A percentile compares a stretch with the other conserved stretches of the same genome.
These are phyloP conservation scores for Margaritispora aquatica DNA, from an alignment of 495 filamentous ascomycete species.

Conservation along the genomic window DNA sequence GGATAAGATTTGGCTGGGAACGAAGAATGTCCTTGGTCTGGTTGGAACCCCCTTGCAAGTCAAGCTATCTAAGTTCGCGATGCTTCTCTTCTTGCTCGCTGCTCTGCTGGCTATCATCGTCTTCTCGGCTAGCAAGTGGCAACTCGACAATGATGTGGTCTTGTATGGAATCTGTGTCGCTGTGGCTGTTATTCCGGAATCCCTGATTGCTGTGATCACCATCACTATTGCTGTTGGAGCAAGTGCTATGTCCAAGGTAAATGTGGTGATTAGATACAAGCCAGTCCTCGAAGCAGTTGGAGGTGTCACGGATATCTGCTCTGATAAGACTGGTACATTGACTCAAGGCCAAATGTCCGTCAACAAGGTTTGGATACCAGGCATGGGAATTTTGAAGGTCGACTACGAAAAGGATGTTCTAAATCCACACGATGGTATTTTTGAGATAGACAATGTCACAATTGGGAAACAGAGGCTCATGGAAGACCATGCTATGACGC, in stretches of 20 bases:
- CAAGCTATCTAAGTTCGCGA: conserved; percentile 63
- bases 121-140: conserved; percentile 54
- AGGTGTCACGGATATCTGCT: conserved; percentile 60
- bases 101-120: conserved; percentile 66
- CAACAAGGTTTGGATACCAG: conserved; percentile 45
- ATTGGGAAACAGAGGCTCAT: conserved; percentile 11
- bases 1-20: conserved; percentile 28
- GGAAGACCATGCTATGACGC: conserved; percentile 22
- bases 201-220: conserved; percentile 68
- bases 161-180: conserved; percentile 62
- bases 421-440: conserved; percentile 47
- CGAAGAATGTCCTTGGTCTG: conserved; percentile 53
- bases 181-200: conserved; percentile 73
- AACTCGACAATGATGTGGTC: conserved; percentile 54
- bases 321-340: conserved; percentile 66
- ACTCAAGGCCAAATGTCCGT: conserved; percentile 61
- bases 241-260: conserved; percentile 62
- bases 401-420: conserved; percentile 48
- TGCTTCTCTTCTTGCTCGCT: conserved; percentile 62
- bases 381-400: conserved; percentile 52
- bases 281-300: conserved; percentile 58
- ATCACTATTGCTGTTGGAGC: conserved; percentile 71
- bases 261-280: conserved; percentile 55
- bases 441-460: conserved; percentile 26
- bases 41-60: conserved; percentile 64